Conservation (phyloP, 768 basidiomycete species). For the Agaricus subrufescens region DNA sequence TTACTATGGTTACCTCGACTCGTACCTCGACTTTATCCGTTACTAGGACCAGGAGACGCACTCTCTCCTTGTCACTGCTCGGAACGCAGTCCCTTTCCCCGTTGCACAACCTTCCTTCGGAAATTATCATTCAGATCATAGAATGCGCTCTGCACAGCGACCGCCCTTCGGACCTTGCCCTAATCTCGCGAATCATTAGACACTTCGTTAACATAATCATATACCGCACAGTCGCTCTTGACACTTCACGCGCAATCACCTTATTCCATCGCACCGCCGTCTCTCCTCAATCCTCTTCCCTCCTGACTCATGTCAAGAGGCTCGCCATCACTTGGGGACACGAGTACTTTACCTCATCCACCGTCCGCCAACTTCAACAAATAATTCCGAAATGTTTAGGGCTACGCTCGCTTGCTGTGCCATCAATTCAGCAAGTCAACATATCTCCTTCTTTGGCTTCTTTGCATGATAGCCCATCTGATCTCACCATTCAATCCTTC, state of each 20-base stretch:
- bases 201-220: slow-evolving; percentile 28
- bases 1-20: not conserved
- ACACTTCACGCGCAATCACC: slow-evolving; percentile 21
- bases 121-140: slow-evolving; percentile 32
- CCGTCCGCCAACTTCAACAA: slow-evolving; percentile 17
- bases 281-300: slow-evolving; percentile 20
- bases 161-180: slow-evolving; percentile 24
- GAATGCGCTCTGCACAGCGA: slow-evolving; percentile 26
- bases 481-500: slow-evolving; percentile 26
- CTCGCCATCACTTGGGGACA: slow-evolving; percentile 28
- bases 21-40: not conserved
- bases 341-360: slow-evolving; percentile 11
- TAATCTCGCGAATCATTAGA: slow-evolving; percentile 25
- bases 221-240: slow-evolving; percentile 34
- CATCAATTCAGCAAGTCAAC: slow-evolving; percentile 18
- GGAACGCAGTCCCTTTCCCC: slow-evolving; percentile 14
- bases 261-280: slow-evolving; percentile 32
- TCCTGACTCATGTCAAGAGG: slow-evolving; percentile 29
- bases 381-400: slow-evolving; percentile 30
- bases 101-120: slow-evolving; percentile 30
- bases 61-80: slow-evolving; percentile 1
- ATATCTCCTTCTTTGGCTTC: slow-evolving; percentile 12
- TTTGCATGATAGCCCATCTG: slow-evolving; percentile 14
- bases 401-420: slow-evolving; percentile 24
- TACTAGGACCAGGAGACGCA: not conserved